Percentiles rank a stretch among this genome's conserved stretches.
Conservation (phyloP, 345 rosid species). For the Pelargonium nanum region DNA sequence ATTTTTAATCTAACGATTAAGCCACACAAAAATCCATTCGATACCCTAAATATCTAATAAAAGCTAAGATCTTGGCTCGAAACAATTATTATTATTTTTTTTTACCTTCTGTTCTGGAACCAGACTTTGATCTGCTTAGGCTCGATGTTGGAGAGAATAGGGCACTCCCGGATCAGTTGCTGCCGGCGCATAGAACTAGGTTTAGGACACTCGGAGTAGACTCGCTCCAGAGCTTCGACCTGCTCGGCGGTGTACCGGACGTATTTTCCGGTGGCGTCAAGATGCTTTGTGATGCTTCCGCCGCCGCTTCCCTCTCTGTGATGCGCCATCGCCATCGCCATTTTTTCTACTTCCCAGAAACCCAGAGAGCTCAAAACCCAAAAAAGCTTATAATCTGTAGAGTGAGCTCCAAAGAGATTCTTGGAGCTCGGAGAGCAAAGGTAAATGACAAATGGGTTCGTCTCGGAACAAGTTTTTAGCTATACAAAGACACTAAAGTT, state of each 20-base stretch:
- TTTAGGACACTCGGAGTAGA: constrained; percentile 92
- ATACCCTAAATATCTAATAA: neutral
- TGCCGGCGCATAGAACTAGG: constrained; percentile 94
- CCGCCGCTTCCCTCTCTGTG: constrained; percentile 78
- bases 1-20: too few relatives aligned
- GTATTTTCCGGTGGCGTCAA: constrained; percentile 72
- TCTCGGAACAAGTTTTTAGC: neutral
- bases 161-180: constrained; percentile 93
- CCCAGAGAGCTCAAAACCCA: too few relatives aligned
- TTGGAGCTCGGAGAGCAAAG: too few relatives aligned
- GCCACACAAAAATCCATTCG: neutral
- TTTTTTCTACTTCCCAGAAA: constrained; percentile 4
- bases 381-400: neutral
- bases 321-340: constrained; percentile 60
- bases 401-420: neutral
- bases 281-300: constrained; percentile 71
- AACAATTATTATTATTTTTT: too few relatives aligned
- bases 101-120: constrained; percentile 96
- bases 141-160: constrained; percentile 85
- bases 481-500: too few relatives aligned
- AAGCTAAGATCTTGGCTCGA: too few relatives aligned
- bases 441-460: neutral
- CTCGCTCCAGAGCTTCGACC: constrained; percentile 97
- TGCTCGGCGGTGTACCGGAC: constrained; percentile 97
- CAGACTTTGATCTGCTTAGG: constrained; percentile 99